Base-by-base conservation (phyloP, 2,329 filamentous ascomycete genomes). In the Fusarium nelsonii region DNA sequence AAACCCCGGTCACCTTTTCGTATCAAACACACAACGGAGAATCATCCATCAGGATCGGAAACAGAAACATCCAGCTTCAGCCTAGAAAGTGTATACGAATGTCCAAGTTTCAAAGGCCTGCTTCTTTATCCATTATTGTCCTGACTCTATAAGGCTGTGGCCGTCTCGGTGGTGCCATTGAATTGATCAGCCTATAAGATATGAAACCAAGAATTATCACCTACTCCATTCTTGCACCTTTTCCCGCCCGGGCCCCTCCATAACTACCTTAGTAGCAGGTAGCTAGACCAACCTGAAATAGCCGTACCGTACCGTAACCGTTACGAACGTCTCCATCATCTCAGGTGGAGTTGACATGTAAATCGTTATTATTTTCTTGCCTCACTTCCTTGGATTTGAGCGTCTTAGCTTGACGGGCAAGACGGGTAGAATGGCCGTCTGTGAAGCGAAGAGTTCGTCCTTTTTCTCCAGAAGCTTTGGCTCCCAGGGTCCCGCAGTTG, bases 91-190 rank as follows among this genome's bases (percentile, higher is more conserved):
- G 53, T 57, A 65, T 45, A 46, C 61, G 61, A 65, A 48, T 65
- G 53, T 62, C 33, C 66, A 62, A 43, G 70, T 71, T 73, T 70
- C 67, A 70, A 43, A 43, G 56, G 67, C 69, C 62, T 43, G 48
- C 41, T 58, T n/a, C 5, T 18, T 51, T 18, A 39, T 39, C 16
- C 48, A 28, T 51, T 53, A 63, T 70, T 66, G 40, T 39, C 40
- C 50, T 65, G 59, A 70, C 56, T 41, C 36, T 34, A 53, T 58
- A 73, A 54, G 60, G 61, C 62, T 51, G 20, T 60, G 26, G 26
- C 34, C 18, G 26, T 36, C 32, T 11, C 33, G 16, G 56, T 34
- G 30, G 30, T 11, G 5, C 30, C 30, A 30, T 30, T 30, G 30
- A 11, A 30, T 30, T 9, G 30, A 30, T 30, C 30, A 30, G 10